Evolutionary conservation across 768 basidiomycete genomes (phyloP), one percentile per base, ranked within the genome.

Genomic region (Trametes coccinea): DNA sequence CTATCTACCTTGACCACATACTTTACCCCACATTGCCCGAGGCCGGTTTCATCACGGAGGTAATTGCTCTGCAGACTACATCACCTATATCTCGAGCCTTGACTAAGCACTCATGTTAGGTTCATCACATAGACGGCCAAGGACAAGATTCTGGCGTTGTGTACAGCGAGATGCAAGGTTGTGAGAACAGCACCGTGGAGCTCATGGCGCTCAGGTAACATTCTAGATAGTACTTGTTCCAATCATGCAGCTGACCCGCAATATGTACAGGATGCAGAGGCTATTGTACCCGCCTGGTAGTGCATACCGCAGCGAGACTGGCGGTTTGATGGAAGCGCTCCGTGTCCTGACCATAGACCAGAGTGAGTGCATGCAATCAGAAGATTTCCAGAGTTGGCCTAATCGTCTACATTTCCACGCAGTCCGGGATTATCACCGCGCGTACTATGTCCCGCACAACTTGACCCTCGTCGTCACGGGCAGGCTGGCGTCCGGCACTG

Each of bases 111-210:
- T 4, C 5, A 2, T 9, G 61, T 44, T 9, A 92, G 90, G 89
- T 99, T 17, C 93, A 98, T 73, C 94, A 98, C 74, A 86, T 98
- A 65, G 91, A 98, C 73, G 83, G 83, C 2, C 86, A 92, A 70
- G 96, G 94, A 7, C 85, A 95, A 67, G 86, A 98, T 70, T 90
- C 92, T 14, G 97, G 97, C 39, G 97, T 99, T 1, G 96, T 98
- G 9, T 98, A 97, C 74, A 91, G 90, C 70, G 92, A 95, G 77
- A 97, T 97, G 95, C 93, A 95, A 76, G 95, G 94, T 1, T 83
- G 96, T 49, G 89, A 98, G 77, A 98, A 98, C 70, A 94, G 91
- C 0, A 85, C 92, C 2, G 87, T 85, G 9, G 95, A 98, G 76
- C 78, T 98, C 46, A 95, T 97, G 91, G 86, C 88, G 40, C 82